Base-by-base conservation (phyloP, 305 asterid species). In the Ilex paraguariensis region DNA sequence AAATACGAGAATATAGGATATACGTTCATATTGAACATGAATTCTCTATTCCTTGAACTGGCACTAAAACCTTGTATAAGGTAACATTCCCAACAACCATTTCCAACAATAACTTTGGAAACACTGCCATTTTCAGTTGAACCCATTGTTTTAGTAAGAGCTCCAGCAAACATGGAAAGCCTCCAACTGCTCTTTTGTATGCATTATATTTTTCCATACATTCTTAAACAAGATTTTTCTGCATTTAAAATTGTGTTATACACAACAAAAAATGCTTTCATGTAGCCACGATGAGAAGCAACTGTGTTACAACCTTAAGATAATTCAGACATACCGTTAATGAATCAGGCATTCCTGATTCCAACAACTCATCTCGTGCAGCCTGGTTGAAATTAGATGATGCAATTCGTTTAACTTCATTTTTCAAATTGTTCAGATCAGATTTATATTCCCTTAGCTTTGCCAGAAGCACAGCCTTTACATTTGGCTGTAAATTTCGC, bases 361-460 rank as follows among this genome's bases (percentile, higher is more conserved):
- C 97, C 73, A 89, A 79, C 62, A 89, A 78, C 68, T 84, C 93
- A 79, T 89, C 95, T 14, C 97, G 80, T 31, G 89, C 95, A 77
- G 88, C 87, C 75, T 78, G 88, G 77, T 81, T 83, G 70, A 77
- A 68, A 69, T 76, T 85, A 28, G 88, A 62, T 3, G 91, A 71
- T 13, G 68, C 77, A 55, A 83, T 76, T 71, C 84, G 77, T 81
- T 90, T 90, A 16, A 77, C 70, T 58, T 77, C 91, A 64, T 74
- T 78, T 71, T 90, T 87, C 86, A 90, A 73, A 73, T 74, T 84
- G 84, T 83, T 87, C 50, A 90, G 82, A 68, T 90, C 95, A 55
- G 97, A 84, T 68, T 83, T 89, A 57, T 87, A 89, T 65, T 87
- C 95, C 65, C 97, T 82, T 70, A 90, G 84, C 76, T 85, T 84